These are phyloP conservation scores for Amphicarpaea edgeworthii DNA, from an alignment of 306 rosid species.

Conservation along the genomic window DNA sequence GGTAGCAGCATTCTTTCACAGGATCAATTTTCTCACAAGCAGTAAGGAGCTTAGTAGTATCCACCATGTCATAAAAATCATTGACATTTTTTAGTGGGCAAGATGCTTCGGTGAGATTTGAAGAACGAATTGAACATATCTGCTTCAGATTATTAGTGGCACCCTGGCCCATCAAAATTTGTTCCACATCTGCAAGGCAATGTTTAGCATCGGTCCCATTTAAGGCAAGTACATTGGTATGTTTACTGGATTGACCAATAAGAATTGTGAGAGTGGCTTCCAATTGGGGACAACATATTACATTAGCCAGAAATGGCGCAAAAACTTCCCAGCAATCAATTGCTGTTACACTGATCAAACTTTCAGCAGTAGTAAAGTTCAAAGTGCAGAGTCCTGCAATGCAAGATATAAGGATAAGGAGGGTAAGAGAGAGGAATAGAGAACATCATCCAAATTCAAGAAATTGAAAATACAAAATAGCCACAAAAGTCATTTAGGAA, in stretches of 20 bases:
- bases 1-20: conserved; percentile 88
- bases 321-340: conserved; percentile 87
- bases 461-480: conserved; percentile 27
- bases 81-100: conserved; percentile 76
- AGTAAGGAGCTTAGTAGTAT: conserved; percentile 79
- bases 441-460: conserved; percentile 22
- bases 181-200: conserved; percentile 88
- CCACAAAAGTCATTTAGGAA: conserved; percentile 16
- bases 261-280: conserved; percentile 93
- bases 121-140: conserved; percentile 72
- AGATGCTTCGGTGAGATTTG: conserved; percentile 81
- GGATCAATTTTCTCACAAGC: conserved; percentile 88
- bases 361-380: conserved; percentile 79
- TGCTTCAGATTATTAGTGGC: conserved; percentile 63
- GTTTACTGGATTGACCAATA: conserved; percentile 85
- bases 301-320: conserved; percentile 87
- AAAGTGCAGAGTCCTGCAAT: conserved; percentile 80
- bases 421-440: conserved; percentile 28
- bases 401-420: conserved; percentile 37
- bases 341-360: conserved; percentile 79
- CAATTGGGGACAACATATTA: conserved; percentile 95
- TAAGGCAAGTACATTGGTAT: conserved; percentile 72
- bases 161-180: conserved; percentile 89
- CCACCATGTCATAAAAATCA: conserved; percentile 71
- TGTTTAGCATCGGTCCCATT: conserved; percentile 67